phyloP scores from a whole-genome alignment of 129 eudicot species.

The Tagetes patula region DNA sequence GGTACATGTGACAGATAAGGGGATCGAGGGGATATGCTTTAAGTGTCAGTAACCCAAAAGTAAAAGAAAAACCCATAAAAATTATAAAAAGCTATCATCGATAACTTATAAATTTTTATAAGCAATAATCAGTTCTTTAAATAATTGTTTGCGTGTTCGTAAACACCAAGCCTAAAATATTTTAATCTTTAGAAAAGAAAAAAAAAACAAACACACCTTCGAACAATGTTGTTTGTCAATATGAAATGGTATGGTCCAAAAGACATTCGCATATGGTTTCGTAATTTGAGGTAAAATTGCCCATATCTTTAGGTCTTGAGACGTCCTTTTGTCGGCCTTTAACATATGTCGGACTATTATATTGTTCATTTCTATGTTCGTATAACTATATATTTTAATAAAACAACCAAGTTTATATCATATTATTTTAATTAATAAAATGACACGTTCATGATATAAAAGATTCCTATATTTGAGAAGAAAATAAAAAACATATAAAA shows the following conservation, averaged over 20 bases:
- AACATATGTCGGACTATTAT: conserved; percentile 27
- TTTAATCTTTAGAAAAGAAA: background rate
- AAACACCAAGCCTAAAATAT: background rate
- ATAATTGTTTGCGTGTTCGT: background rate
- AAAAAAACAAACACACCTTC: conserved; percentile 7
- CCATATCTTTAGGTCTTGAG: conserved; percentile 37
- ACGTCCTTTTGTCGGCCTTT: conserved; percentile 38
- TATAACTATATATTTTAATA: background rate
- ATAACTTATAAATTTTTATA: too few relatives aligned
- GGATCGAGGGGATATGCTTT: too few relatives aligned
- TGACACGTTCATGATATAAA: too few relatives aligned
- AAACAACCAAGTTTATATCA: background rate
- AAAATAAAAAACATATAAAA: too few relatives aligned
- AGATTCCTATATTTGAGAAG: too few relatives aligned
- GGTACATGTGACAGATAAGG: too few relatives aligned
- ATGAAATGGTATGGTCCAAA: conserved; percentile 24
- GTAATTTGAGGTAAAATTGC: conserved; percentile 31
- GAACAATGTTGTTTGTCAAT: conserved; percentile 17
- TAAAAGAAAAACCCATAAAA: too few relatives aligned
- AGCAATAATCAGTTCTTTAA: background rate
- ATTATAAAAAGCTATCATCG: background rate
- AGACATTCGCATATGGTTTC: conserved; percentile 40
- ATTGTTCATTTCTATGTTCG: background rate
- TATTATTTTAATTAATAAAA: background rate
- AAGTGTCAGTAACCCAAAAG: too few relatives aligned